Percentiles rank a stretch among this genome's conserved stretches.
phyloP scores from a whole-genome alignment of 495 filamentous ascomycete species.

The Hypoxylon trugodes region DNA sequence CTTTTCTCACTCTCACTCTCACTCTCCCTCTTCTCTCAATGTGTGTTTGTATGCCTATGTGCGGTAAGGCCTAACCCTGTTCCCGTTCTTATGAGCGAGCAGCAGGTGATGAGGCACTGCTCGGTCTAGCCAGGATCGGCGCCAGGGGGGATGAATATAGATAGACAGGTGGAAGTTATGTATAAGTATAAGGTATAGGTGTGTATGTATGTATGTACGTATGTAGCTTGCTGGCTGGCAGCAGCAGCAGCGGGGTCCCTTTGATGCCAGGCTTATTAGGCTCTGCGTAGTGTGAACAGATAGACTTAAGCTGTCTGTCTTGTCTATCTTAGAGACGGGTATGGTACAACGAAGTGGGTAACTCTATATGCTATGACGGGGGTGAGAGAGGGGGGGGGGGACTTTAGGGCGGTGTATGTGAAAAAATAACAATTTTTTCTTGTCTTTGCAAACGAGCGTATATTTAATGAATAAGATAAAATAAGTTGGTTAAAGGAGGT shows the following conservation, averaged over 20 bases:
- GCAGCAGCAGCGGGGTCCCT: constrained; percentile 33
- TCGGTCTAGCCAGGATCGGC: constrained; percentile 41
- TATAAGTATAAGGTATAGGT: no score
- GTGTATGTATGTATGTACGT: no score
- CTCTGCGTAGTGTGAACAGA: constrained; percentile 1
- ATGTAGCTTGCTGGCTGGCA: no score
- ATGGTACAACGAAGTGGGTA: constrained; percentile 35
- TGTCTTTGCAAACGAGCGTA: constrained; percentile 38
- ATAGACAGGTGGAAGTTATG: constrained; percentile 12
- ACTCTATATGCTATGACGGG: constrained; percentile 28
- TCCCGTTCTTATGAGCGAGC: constrained; percentile 15
- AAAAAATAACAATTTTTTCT: constrained; percentile 22
- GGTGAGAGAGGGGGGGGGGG: neutral
- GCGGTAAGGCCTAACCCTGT: no score
- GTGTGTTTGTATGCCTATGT: no score
- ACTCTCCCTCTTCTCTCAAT: no score
- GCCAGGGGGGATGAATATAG: constrained; percentile 20
- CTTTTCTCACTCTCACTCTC: no score
- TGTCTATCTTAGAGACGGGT: constrained; percentile 1
- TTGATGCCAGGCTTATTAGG: constrained; percentile 34
- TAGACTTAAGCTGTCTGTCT: neutral
- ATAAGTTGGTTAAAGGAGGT: constrained; percentile 13
- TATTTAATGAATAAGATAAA: constrained; percentile 9
- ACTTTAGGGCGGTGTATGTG: no score
- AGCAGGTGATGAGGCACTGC: constrained; percentile 21